A percentile compares a stretch with the other conserved stretches of the same genome.
Conservation (phyloP, 139 green algal species). For the Coccomyxa sp. region DNA sequence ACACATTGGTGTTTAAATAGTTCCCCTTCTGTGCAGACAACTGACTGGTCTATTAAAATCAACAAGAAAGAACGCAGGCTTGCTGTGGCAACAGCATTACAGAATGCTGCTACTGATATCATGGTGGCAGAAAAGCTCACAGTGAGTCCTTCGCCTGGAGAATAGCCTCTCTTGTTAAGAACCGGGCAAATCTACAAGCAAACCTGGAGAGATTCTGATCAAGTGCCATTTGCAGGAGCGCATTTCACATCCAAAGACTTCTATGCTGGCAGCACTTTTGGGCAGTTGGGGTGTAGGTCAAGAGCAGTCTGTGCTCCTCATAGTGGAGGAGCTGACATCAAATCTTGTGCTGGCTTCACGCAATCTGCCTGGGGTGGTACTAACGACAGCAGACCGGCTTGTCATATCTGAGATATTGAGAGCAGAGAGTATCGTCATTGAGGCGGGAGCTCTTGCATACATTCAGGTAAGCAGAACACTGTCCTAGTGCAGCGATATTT, state of each 20-base stretch:
- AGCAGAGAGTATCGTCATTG: slow-evolving; percentile 90
- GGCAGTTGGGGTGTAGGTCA: slow-evolving; percentile 47
- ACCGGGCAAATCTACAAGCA: neutral
- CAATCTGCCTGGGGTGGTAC: slow-evolving; percentile 61
- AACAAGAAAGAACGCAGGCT: slow-evolving; percentile 98
- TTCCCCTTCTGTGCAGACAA: slow-evolving; percentile 55
- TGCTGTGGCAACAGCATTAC: slow-evolving; percentile 89
- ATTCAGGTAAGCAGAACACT: slow-evolving; percentile 29
- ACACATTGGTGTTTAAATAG: neutral
- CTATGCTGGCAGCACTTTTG: neutral
- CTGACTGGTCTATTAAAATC: slow-evolving; percentile 96
- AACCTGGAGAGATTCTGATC: neutral
- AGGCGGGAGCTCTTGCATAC: slow-evolving; percentile 65
- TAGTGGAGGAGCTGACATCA: slow-evolving; percentile 28
- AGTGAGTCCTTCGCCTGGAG: neutral
- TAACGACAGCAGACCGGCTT: slow-evolving; percentile 52
- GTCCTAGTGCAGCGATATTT: neutral
- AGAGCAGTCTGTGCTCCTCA: slow-evolving; percentile 46
- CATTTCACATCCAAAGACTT: neutral
- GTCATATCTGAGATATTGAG: slow-evolving; percentile 91
- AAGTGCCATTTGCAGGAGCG: neutral
- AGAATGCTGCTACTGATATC: slow-evolving; percentile 79
- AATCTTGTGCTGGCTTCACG: slow-evolving; percentile 40
- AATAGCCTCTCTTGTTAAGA: neutral
- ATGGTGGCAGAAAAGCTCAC: slow-evolving; percentile 78